phyloP scores from a whole-genome alignment of 1,139 yeast species.

The Magnusiomyces paraingens region DNA sequence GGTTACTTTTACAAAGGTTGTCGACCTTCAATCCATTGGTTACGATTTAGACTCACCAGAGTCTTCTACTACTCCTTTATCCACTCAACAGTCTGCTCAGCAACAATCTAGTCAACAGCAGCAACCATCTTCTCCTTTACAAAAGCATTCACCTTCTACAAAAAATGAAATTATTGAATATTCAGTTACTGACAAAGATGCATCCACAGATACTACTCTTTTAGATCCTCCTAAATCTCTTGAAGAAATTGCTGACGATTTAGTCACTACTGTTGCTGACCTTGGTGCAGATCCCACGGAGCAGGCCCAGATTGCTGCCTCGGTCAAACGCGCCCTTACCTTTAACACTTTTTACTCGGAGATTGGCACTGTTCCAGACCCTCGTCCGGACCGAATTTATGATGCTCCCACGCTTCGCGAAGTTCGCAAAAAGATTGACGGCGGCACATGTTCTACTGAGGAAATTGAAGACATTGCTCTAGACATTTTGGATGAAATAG shows the following conservation, averaged over 20 bases:
- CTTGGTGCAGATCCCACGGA: slow-evolving; percentile 32
- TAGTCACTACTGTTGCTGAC: slow-evolving; percentile 25
- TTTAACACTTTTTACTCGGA: slow-evolving; percentile 25
- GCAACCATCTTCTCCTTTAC: neutral
- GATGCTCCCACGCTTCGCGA: slow-evolving; percentile 79
- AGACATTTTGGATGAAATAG: slow-evolving; percentile 82
- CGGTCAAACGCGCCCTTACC: slow-evolving; percentile 28
- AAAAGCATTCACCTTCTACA: neutral
- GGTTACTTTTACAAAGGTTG: slow-evolving; percentile 37
- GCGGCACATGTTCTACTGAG: slow-evolving; percentile 36
- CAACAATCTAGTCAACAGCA: neutral
- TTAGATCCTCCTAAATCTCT: slow-evolving; percentile 26
- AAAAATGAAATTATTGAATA: slow-evolving; percentile 13
- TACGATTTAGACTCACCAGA: slow-evolving; percentile 3
- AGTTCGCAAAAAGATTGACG: slow-evolving; percentile 45
- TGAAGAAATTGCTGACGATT: slow-evolving; percentile 27
- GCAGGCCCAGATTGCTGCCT: slow-evolving; percentile 19
- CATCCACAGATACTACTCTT: slow-evolving; percentile 13
- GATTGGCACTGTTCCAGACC: slow-evolving; percentile 32
- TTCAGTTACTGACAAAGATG: slow-evolving; percentile 19
- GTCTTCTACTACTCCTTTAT: neutral
- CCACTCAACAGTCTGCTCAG: neutral
- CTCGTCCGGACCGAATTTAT: slow-evolving; percentile 49
- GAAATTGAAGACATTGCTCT: slow-evolving; percentile 80
- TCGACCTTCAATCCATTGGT: slow-evolving; percentile 8